phyloP scores from a whole-genome alignment of 2,329 filamentous ascomycete species.

The Fusarium duplospermum region DNA sequence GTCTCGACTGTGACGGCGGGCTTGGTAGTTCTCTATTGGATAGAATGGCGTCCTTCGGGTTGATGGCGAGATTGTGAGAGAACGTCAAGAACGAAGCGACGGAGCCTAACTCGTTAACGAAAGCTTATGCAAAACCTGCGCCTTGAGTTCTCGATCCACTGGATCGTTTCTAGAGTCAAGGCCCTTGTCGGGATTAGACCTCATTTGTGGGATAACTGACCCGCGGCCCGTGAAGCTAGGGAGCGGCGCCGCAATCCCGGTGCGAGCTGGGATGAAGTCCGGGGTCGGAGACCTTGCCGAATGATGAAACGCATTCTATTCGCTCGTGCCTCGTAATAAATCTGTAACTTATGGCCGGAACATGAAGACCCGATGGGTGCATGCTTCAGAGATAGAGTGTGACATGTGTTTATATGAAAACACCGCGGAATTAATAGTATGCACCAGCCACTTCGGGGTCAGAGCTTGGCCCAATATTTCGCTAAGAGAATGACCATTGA shows the following conservation, averaged over 20 bases:
- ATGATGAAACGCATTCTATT: slow-evolving; percentile 27
- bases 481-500: neutral
- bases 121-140: slow-evolving; percentile 7
- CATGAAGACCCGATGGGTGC: slow-evolving; percentile 21
- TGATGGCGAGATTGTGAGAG: slow-evolving; percentile 16
- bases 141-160: slow-evolving; percentile 7
- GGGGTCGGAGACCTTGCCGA: slow-evolving; percentile 30
- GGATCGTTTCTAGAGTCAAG: slow-evolving; percentile 7
- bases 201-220: slow-evolving; percentile 39
- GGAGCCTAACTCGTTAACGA: neutral
- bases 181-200: neutral
- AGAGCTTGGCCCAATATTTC: slow-evolving; percentile 6
- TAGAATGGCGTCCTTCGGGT: neutral
- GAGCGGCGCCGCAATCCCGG: slow-evolving; percentile 9
- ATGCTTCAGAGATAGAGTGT: slow-evolving; percentile 5
- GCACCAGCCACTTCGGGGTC: neutral
- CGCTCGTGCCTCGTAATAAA: slow-evolving; percentile 3
- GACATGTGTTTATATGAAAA: slow-evolving; percentile 2
- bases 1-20: slow-evolving; percentile 16
- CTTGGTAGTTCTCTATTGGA: slow-evolving; percentile 17
- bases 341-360: slow-evolving; percentile 36
- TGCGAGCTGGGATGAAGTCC: slow-evolving; percentile 26
- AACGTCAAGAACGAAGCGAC: slow-evolving; percentile 4
- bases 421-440: neutral
- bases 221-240: slow-evolving; percentile 10